These are phyloP conservation scores for Sinapis alba DNA, from an alignment of 441 rosid genomes.

Conservation along the genomic window DNA sequence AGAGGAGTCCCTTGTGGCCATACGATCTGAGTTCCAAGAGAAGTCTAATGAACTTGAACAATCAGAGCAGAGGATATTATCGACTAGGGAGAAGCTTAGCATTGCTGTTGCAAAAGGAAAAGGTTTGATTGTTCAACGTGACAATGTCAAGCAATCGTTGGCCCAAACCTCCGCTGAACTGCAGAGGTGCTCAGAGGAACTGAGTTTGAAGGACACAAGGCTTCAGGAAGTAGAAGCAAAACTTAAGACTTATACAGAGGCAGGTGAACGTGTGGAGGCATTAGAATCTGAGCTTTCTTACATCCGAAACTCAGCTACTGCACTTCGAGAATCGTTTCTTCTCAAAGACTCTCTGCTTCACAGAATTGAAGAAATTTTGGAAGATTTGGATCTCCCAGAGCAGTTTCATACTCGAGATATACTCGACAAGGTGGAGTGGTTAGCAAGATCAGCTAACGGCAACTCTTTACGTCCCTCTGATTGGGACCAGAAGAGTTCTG, in stretches of 20 bases:
- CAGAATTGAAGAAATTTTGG: slow-evolving; percentile 95
- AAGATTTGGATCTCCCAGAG: slow-evolving; percentile 94
- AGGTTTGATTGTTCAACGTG: slow-evolving; percentile 91
- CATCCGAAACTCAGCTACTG: slow-evolving; percentile 98
- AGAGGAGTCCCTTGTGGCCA: slow-evolving; percentile 60
- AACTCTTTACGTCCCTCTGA: slow-evolving; percentile 66
- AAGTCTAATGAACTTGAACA: slow-evolving; percentile 78
- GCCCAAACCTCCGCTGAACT: slow-evolving; percentile 81
- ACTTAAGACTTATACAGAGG: slow-evolving; percentile 82
- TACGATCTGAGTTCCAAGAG: slow-evolving; percentile 60
- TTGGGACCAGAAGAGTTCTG: slow-evolving; percentile 84
- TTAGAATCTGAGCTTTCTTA: slow-evolving; percentile 98
- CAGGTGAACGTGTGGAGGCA: slow-evolving; percentile 97
- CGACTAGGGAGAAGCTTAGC: slow-evolving; percentile 95
- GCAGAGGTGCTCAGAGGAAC: slow-evolving; percentile 82
- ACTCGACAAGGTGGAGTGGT: slow-evolving; percentile 95
- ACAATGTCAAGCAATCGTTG: slow-evolving; percentile 77
- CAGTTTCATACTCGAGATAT: slow-evolving; percentile 91
- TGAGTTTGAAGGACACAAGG: slow-evolving; percentile 74
- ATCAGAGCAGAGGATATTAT: slow-evolving; percentile 88
- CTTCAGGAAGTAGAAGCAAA: slow-evolving; percentile 80
- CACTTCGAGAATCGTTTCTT: slow-evolving; percentile 97
- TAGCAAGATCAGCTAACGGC: slow-evolving; percentile 80
- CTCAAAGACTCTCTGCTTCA: slow-evolving; percentile 98
- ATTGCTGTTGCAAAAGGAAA: slow-evolving; percentile 99